Evolutionary conservation across 352 stramenopile genomes (phyloP), one percentile per base, ranked within the genome.

Genomic region (Globisporangium uncinulatum): DNA sequence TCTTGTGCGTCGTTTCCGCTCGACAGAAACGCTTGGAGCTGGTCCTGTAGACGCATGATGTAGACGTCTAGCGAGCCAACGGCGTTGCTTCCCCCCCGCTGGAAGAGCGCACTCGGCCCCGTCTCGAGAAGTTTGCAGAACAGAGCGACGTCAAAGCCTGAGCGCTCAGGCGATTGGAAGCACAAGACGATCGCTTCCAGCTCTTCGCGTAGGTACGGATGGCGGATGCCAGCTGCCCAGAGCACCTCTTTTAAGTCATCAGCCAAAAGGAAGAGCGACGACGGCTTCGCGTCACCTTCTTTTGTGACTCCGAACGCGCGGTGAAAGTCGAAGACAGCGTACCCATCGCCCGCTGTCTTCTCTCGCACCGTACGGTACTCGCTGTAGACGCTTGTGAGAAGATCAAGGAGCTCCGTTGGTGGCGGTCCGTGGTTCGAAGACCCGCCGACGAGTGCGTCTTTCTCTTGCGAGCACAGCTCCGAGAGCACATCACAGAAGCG

Each of bases 231-330:
- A 10, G 73, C 68, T 20, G 69, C 60, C 83, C 83, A 93, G 48
- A 93, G 43, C 32, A 87, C 66, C 48, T 93, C 78, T 51, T 83
- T 87, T 13, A 93, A 75, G 11, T 93, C 79, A 11, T 88, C 72
- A 8, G 67, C 62, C 8, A 68, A 78, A 2, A 93, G 20, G 15
- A 69, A 70, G 19, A 86, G 41, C 43, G 54, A 4, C 24, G 24
- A 71, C 24, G 71, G 66, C 13, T 66, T 58, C 15, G 15, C 19
- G 5, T 39, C 50, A 3, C 67, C 65, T 20, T 78, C 67, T 32
- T 71, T 67, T 10, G 71, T 62, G 31, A 86, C 57, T 0, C 71
- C 63, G 32, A 90, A 83, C 9, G 70, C 72, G 42, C 71, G 67
- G 14, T 74, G 47, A 10, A 88, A 65, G 41, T 84, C 70, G 51